Conservation (phyloP, 345 rosid genomes). For the Acer campestre region DNA sequence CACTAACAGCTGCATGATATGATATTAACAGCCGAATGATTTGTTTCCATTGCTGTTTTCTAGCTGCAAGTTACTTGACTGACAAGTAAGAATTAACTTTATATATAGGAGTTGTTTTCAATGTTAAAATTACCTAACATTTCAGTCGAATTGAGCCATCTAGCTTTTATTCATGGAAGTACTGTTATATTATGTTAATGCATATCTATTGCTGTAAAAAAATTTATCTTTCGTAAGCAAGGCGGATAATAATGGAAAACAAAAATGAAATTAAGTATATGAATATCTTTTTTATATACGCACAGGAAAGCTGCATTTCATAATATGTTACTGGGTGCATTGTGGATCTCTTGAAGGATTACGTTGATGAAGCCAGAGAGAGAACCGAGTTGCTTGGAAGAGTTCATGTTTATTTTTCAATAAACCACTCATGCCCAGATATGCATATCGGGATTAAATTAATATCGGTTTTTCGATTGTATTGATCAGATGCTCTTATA, state of each 20-base stretch:
- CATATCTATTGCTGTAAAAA: background rate
- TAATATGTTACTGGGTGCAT: too few relatives aligned
- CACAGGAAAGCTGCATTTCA: too few relatives aligned
- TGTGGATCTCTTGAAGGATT: too few relatives aligned
- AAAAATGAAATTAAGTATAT: background rate
- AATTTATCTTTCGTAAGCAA: background rate
- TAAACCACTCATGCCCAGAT: too few relatives aligned
- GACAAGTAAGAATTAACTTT: background rate
- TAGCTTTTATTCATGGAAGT: background rate
- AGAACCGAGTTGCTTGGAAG: too few relatives aligned
- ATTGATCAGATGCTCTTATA: too few relatives aligned
- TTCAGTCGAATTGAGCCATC: background rate
- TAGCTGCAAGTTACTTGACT: background rate
- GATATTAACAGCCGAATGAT: background rate
- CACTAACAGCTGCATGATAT: constrained; percentile 33
- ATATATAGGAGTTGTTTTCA: background rate
- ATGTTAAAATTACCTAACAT: background rate
- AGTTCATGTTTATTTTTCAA: too few relatives aligned
- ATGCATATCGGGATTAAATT: too few relatives aligned
- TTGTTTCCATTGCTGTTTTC: background rate
- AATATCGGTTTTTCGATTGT: too few relatives aligned
- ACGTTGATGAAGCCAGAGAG: too few relatives aligned
- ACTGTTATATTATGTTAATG: background rate
- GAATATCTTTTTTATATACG: background rate
- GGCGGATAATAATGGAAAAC: background rate